These are phyloP conservation scores for Aspergillus steynii DNA, from an alignment of 495 filamentous ascomycete species.

Conservation along the genomic window DNA sequence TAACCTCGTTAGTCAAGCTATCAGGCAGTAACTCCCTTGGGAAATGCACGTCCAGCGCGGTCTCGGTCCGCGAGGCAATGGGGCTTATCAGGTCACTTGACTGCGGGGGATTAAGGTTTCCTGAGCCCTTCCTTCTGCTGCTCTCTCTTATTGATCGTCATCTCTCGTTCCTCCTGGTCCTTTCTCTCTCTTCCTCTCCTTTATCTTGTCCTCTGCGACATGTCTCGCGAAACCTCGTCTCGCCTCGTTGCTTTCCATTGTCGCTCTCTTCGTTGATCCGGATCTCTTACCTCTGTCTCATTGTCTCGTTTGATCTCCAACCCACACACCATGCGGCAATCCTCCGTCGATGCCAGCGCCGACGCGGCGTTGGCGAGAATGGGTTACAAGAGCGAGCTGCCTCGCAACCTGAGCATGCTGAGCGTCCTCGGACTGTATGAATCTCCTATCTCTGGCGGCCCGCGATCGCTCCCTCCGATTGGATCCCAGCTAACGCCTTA, in stretches of 20 bases:
- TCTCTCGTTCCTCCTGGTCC: background rate
- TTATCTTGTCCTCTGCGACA: background rate
- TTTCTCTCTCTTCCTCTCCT: background rate
- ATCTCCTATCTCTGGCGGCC: background rate
- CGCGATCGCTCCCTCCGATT: background rate
- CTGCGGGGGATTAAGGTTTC: conserved; percentile 2
- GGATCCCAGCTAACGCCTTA: background rate
- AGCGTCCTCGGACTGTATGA: conserved; percentile 61
- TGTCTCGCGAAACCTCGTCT: background rate
- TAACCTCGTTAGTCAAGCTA: no score
- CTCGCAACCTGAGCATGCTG: conserved; percentile 62
- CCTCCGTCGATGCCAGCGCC: conserved; percentile 38
- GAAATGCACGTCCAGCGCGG: conserved; percentile 9
- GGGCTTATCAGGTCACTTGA: conserved; percentile 5
- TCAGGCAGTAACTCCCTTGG: no score
- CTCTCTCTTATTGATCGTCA: background rate
- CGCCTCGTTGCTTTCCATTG: background rate
- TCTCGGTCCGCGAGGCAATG: conserved; percentile 12
- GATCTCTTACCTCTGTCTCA: background rate
- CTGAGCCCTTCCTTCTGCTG: background rate
- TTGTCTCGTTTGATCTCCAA: background rate
- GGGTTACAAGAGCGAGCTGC: conserved; percentile 65
- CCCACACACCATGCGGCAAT: conserved; percentile 17
- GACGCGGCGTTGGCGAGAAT: conserved; percentile 60
- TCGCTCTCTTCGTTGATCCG: background rate